Evolutionary conservation across 2,329 filamentous ascomycete genomes (phyloP).

Genomic region (Orbilia oligospora): DNA sequence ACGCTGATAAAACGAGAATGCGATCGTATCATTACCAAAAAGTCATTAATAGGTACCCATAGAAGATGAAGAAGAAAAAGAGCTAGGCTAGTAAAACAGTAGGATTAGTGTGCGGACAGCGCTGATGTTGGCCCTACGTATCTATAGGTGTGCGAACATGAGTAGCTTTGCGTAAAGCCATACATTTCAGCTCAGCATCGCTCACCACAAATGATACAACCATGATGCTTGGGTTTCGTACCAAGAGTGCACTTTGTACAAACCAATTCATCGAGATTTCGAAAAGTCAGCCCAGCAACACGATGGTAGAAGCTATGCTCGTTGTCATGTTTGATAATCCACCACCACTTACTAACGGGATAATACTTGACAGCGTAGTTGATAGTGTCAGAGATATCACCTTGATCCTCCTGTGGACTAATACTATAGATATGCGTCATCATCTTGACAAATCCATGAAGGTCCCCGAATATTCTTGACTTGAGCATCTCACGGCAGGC

Average conservation of each 20-base stretch:
- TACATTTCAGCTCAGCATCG: no score
- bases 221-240: not conserved
- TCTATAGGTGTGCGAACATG: not conserved
- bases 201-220: not conserved
- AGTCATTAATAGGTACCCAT: no score
- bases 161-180: not conserved
- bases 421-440: not conserved
- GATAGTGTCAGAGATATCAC: not conserved
- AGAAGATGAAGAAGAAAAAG: no score
- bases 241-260: not conserved
- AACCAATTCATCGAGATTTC: not conserved
- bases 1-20: no score
- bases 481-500: not conserved
- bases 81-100: no score
- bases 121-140: no score
- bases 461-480: not conserved
- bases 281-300: not conserved
- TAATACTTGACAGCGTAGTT: not conserved
- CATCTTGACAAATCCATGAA: not conserved
- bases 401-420: not conserved
- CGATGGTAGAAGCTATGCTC: not conserved
- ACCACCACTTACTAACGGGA: not conserved
- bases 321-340: not conserved
- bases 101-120: no score
- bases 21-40: no score